Evolutionary conservation across 208 protist species (phyloP).

Genomic region (Trypanosoma grayi): DNA sequence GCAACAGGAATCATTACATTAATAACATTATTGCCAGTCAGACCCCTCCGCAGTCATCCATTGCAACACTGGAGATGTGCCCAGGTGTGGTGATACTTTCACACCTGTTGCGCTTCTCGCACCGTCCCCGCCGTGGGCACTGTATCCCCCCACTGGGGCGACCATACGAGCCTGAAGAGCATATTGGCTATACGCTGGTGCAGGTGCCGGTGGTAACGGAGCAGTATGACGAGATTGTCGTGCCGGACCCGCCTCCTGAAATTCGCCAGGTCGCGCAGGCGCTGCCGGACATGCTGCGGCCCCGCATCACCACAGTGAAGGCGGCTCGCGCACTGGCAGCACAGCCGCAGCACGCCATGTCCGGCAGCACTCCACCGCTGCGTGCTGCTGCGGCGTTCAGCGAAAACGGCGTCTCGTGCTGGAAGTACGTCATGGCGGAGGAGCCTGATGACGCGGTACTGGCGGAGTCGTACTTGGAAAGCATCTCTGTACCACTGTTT

Average conservation of each 20-base stretch:
- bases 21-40: background rate
- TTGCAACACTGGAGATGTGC: constrained; percentile 11
- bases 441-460: constrained; percentile 46
- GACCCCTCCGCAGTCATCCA: background rate
- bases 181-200: constrained; percentile 74
- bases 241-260: constrained; percentile 31
- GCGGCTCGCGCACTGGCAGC: background rate
- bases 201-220: constrained; percentile 74
- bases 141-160: constrained; percentile 58
- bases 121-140: constrained; percentile 40
- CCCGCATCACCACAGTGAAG: constrained; percentile 17
- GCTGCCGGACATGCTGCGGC: constrained; percentile 10
- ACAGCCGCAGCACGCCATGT: background rate
- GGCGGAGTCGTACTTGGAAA: constrained; percentile 49
- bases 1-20: background rate
- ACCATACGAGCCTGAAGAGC: constrained; percentile 35
- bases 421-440: constrained; percentile 49
- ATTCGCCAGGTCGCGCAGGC: constrained; percentile 6
- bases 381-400: background rate
- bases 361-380: background rate
- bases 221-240: constrained; percentile 79
- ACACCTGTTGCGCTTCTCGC: constrained; percentile 82
- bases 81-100: constrained; percentile 53
- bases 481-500: constrained; percentile 19
- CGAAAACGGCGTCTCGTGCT: constrained; percentile 49